Conservation (phyloP, 257 asterid genomes). For the Solanum piurae region DNA sequence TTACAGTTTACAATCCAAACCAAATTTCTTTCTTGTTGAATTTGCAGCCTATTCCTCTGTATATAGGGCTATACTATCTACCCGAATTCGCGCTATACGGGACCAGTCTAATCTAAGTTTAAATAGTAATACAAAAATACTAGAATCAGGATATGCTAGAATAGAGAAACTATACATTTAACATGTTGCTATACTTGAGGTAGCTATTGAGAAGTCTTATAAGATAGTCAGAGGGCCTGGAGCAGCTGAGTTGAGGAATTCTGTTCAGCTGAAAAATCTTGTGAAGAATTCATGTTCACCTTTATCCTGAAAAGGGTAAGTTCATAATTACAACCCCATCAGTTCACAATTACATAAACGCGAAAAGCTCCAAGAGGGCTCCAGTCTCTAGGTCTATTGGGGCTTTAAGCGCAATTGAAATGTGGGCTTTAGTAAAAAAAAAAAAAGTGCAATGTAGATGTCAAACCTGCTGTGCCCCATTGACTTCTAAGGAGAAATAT, state of each 20-base stretch:
- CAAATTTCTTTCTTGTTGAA: neutral
- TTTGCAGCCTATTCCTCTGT: neutral
- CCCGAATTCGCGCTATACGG: neutral
- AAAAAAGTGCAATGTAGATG: neutral
- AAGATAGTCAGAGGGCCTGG: conserved; percentile 8
- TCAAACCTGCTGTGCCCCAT: too few relatives aligned
- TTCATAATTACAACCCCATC: neutral
- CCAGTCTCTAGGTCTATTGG: neutral
- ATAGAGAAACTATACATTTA: conserved; percentile 3
- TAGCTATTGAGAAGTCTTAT: conserved; percentile 8
- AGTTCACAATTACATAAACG: neutral
- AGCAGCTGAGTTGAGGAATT: conserved; percentile 4
- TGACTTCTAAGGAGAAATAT: neutral
- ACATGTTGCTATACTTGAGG: neutral
- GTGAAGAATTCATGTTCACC: conserved; percentile 80
- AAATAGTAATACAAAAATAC: neutral
- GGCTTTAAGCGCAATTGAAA: neutral
- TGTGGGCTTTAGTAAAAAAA: neutral
- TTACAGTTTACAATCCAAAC: neutral
- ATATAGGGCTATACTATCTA: neutral
- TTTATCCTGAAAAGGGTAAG: conserved; percentile 61
- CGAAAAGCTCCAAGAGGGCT: neutral
- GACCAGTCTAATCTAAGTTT: neutral
- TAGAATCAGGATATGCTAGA: neutral
- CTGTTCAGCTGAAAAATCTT: conserved; percentile 31